These are phyloP conservation scores for Thielaviopsis populi DNA, from an alignment of 2,329 filamentous ascomycete species.

Conservation along the genomic window DNA sequence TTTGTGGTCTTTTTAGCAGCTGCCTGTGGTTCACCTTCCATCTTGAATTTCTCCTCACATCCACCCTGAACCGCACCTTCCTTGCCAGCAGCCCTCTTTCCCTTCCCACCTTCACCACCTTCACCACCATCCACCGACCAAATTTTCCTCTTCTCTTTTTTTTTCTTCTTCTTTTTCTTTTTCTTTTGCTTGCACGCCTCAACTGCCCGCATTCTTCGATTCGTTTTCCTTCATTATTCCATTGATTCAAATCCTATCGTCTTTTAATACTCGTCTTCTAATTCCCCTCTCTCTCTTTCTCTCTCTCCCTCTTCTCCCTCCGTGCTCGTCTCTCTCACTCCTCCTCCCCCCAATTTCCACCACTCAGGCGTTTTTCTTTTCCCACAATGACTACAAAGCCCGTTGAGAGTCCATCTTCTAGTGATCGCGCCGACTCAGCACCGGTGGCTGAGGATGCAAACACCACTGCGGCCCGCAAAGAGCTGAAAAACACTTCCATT, in stretches of 20 bases:
- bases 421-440: slow-evolving; percentile 20
- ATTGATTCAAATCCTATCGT: slow-evolving; percentile 3
- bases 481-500: slow-evolving; percentile 49
- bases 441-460: slow-evolving; percentile 40
- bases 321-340: background rate
- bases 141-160: slow-evolving; percentile 7
- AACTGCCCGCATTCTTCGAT: slow-evolving; percentile 7
- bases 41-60: slow-evolving; percentile 6
- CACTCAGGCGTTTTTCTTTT: background rate
- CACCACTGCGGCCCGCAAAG: slow-evolving; percentile 47
- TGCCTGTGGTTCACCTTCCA: slow-evolving; percentile 5
- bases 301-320: background rate
- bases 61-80: background rate
- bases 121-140: background rate
- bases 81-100: background rate
- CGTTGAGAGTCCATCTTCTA: slow-evolving; percentile 27
- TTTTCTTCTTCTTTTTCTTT: background rate
- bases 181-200: background rate
- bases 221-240: slow-evolving; percentile 11
- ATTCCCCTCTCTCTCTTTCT: background rate
- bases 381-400: slow-evolving; percentile 32
- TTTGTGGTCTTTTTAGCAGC: background rate
- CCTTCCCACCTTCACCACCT: background rate
- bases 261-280: slow-evolving; percentile 2
- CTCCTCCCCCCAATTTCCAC: background rate